phyloP scores from a whole-genome alignment of 2,329 filamentous ascomycete genomes.

The Penicillium expansum region DNA sequence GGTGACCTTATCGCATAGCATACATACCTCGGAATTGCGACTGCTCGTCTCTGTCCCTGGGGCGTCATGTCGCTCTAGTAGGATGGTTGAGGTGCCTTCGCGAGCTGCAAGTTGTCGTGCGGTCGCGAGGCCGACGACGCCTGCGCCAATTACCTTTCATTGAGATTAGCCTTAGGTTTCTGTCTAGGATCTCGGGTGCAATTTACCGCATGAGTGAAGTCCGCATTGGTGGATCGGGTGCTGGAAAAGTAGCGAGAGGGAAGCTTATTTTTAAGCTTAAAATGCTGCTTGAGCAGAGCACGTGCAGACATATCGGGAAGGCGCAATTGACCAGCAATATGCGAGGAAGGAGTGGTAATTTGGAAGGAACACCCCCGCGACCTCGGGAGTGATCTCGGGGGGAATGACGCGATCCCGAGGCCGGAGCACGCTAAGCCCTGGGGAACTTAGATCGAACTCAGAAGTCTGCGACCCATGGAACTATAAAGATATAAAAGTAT shows the following conservation, averaged over 20 bases:
- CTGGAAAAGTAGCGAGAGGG: slow-evolving; percentile 44
- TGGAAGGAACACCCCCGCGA: not conserved
- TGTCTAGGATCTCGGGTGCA: not conserved
- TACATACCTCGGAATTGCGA: slow-evolving; percentile 74
- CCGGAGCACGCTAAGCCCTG: not conserved
- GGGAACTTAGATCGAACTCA: not conserved
- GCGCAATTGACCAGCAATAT: slow-evolving; percentile 6
- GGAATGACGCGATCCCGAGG: not conserved
- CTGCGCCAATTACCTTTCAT: slow-evolving; percentile 61
- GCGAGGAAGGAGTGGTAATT: slow-evolving; percentile 1
- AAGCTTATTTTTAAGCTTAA: slow-evolving; percentile 1
- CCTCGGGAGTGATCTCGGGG: not conserved
- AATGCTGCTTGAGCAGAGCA: slow-evolving; percentile 2
- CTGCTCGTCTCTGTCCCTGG: slow-evolving; percentile 84
- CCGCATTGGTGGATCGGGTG: slow-evolving; percentile 43
- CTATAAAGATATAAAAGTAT: not conserved
- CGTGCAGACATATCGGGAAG: slow-evolving; percentile 15
- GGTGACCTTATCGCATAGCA: not conserved
- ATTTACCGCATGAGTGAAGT: slow-evolving; percentile 61
- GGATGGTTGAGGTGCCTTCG: slow-evolving; percentile 63
- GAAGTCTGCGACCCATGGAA: not conserved
- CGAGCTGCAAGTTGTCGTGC: slow-evolving; percentile 67
- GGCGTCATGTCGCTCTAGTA: slow-evolving; percentile 74
- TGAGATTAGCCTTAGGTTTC: not conserved
- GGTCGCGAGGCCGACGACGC: slow-evolving; percentile 76